phyloP scores from a whole-genome alignment of 2,329 filamentous ascomycete genomes.

The Botrytis byssoidea region DNA sequence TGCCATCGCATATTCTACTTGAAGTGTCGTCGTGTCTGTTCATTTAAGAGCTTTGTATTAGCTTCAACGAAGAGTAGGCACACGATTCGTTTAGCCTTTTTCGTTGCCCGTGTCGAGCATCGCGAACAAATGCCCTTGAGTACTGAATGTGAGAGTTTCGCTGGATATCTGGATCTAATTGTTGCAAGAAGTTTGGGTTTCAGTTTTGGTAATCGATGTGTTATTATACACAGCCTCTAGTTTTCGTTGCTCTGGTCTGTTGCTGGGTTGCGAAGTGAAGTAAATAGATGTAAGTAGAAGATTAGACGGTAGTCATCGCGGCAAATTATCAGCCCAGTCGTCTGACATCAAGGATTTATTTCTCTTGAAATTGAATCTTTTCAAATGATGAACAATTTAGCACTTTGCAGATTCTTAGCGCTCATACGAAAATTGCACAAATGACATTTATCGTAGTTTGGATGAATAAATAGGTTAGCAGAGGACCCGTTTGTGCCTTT shows the following conservation, averaged over 20 bases:
- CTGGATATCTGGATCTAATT: neutral
- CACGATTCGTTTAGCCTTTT: neutral
- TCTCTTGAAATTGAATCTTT: neutral
- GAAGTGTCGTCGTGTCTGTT: neutral
- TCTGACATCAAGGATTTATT: neutral
- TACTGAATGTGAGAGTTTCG: neutral
- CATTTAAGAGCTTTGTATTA: neutral
- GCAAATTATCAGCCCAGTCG: neutral
- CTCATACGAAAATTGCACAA: no score
- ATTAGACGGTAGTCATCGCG: neutral
- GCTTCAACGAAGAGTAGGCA: neutral
- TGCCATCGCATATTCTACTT: neutral
- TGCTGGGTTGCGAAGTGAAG: neutral
- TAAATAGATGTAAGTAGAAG: neutral
- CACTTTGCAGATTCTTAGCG: neutral
- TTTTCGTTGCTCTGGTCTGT: neutral
- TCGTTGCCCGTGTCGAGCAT: neutral
- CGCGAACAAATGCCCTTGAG: accelerated
- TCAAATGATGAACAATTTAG: accelerated
- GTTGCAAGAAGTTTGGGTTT: neutral
- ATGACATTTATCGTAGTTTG: neutral
- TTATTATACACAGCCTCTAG: neutral
- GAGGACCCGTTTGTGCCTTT: no score
- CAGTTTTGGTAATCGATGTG: neutral
- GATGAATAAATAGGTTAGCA: neutral